Evolutionary conservation across 1,139 yeast genomes (phyloP).

Genomic region (Blastobotrys arbuscula): DNA sequence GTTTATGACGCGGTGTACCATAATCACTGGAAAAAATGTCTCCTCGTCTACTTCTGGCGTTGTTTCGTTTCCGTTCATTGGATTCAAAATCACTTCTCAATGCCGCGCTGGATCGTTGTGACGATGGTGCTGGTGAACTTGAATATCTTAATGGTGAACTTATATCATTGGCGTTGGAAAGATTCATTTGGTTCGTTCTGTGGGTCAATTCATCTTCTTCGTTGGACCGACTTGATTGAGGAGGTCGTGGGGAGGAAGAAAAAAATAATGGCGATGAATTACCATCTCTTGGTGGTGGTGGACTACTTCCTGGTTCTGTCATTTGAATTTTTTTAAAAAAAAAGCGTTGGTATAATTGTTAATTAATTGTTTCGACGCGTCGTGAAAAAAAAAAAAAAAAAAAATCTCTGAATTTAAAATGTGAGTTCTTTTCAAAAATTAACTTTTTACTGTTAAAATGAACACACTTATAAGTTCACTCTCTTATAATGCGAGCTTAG

Average conservation of each 20-base stretch:
- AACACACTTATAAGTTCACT: too few relatives aligned
- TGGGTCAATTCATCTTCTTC: slow-evolving; percentile 16
- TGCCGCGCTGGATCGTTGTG: neutral
- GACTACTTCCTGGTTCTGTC: slow-evolving; percentile 9
- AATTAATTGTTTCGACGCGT: neutral
- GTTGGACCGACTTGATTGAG: slow-evolving; percentile 26
- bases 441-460: too few relatives aligned
- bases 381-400: too few relatives aligned
- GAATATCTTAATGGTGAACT: slow-evolving; percentile 48
- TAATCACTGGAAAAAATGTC: slow-evolving; percentile 54
- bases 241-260: slow-evolving; percentile 41
- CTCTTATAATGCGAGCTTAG: too few relatives aligned
- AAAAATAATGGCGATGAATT: slow-evolving; percentile 64
- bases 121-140: slow-evolving; percentile 36
- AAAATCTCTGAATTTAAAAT: too few relatives aligned
- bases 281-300: slow-evolving; percentile 9
- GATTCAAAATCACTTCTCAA: slow-evolving; percentile 5
- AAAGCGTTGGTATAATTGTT: neutral
- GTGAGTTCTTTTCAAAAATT: too few relatives aligned
- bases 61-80: slow-evolving; percentile 8
- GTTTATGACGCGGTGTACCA: slow-evolving; percentile 46
- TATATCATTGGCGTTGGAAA: slow-evolving; percentile 21
- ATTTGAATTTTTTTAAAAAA: neutral
- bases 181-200: slow-evolving; percentile 19
- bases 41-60: slow-evolving; percentile 39